Evolutionary conservation across 192 early-diverging fungal genomes (phyloP), one percentile per base, ranked within the genome.

Genomic region (Umbelopsis vinacea): DNA sequence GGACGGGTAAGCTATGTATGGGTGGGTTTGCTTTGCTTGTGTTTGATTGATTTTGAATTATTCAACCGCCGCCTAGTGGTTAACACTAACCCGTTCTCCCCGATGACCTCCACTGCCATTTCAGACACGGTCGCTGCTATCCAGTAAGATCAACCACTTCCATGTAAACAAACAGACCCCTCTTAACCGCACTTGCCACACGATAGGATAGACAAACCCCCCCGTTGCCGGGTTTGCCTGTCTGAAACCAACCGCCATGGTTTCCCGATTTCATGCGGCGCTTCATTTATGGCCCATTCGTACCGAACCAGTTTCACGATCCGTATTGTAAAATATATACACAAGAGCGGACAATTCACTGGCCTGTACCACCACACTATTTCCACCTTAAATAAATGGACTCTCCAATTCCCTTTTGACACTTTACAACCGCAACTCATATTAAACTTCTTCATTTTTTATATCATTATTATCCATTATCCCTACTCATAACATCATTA

Each of bases 351-450:
- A 63, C 57, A 63, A 29, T 63, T 4, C 29, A 63, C 57, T 37
- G 12, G 17, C 33, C 35, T 63, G 57, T 63, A 63, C 33, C 57
- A 63, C 57, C 57, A 12, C 14, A 19, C 37, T 57, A 29, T 40
- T 73, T 29, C 47, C 57, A 73, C 47, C 54, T 77, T 77, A 22
- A 52, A 47, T 33, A 69, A 15, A 17, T 37, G 24, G 45, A 57
- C 57, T 15, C 21, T 68, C 29, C n/a, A 6, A 45, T 48, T 69
- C 55, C 54, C 33, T 63, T 60, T 21, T 71, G 63, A 67, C 40
- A 46, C 60, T 67, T 57, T 48, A 14, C 33, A 21, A 29, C 54
- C 46, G 40, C 40, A 43, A 43, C 52, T 46, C 50, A 14, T 19
- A 68, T 68, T 21, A 2, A 22, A 23, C 26, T 50, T 50, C 48